A percentile compares a stretch with the other conserved stretches of the same genome.
These are phyloP conservation scores for Metarhizium guizhouense DNA, from an alignment of 2,329 filamentous ascomycete genomes.

Conservation along the genomic window DNA sequence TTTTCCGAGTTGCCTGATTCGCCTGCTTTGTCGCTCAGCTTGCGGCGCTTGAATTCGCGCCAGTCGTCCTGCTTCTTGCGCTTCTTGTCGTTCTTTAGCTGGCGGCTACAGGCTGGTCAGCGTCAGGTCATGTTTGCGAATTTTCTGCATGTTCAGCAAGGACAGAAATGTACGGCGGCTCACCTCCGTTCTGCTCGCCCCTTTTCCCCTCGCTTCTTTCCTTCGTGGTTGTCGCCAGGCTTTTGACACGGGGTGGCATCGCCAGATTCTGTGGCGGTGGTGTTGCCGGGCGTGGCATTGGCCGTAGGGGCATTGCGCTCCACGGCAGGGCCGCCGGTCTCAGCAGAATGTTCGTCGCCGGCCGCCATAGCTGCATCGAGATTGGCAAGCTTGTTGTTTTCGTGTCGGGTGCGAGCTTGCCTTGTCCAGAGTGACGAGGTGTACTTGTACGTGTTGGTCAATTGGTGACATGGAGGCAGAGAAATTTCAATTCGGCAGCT, in stretches of 20 bases:
- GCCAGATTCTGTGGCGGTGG: background rate
- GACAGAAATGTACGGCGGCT: background rate
- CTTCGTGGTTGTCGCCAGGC: conserved; percentile 6
- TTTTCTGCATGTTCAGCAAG: conserved; percentile 10
- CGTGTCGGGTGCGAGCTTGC: background rate
- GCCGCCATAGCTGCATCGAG: conserved; percentile 25
- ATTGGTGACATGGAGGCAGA: conserved; percentile 5
- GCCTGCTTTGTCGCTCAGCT: conserved; percentile 25
- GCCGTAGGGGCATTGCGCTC: conserved; percentile 9
- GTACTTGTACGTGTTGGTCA: background rate
- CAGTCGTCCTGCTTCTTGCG: conserved; percentile 30
- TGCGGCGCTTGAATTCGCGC: conserved; percentile 32
- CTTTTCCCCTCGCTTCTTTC: conserved; percentile 15
- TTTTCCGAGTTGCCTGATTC: conserved; percentile 20
- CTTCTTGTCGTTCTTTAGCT: conserved; percentile 25
- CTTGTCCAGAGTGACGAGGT: conserved; percentile 2
- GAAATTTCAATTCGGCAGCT: conserved; percentile 2
- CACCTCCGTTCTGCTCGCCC: conserved; percentile 17
- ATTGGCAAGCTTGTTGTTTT: conserved; percentile 1
- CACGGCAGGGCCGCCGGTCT: conserved; percentile 12
- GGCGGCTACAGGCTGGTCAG: conserved; percentile 27
- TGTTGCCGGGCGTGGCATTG: background rate
- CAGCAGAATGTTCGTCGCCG: conserved; percentile 19
- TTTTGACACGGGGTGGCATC: conserved; percentile 1
- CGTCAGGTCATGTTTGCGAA: conserved; percentile 8